Evolutionary conservation across 306 rosid species (phyloP).

Genomic region (barrel medic (Medicago truncatula)): MtrunA17r5.0-ANR NC_053049.1:41443501-41444000

Average conservation of each 20-base stretch:
- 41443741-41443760: constrained; percentile 63
- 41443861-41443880: constrained; percentile 51
- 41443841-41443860: constrained; percentile 57
- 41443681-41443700: not conserved
- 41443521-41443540: constrained; percentile 28
- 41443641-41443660: constrained; percentile 63
- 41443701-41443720: constrained; percentile 17
- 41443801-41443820: constrained; percentile 76
- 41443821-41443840: constrained; percentile 46
- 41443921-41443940: constrained; percentile 40
- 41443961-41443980: constrained; percentile 64
- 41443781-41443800: constrained; percentile 71
- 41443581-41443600: constrained; percentile 30
- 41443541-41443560: constrained; percentile 21
- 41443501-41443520: constrained; percentile 12
- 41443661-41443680: constrained; percentile 16
- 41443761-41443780: constrained; percentile 93
- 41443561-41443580: constrained; percentile 74
- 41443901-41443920: constrained; percentile 75
- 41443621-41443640: not conserved
- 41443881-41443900: constrained; percentile 52
- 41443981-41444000: constrained; percentile 60
- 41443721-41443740: constrained; percentile 39
- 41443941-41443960: constrained; percentile 55
- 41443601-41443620: constrained; percentile 5